A percentile compares a stretch with the other conserved stretches of the same genome.
These are phyloP conservation scores for Venustampulla echinocandica DNA, from an alignment of 495 filamentous ascomycete genomes.

Conservation along the genomic window DNA sequence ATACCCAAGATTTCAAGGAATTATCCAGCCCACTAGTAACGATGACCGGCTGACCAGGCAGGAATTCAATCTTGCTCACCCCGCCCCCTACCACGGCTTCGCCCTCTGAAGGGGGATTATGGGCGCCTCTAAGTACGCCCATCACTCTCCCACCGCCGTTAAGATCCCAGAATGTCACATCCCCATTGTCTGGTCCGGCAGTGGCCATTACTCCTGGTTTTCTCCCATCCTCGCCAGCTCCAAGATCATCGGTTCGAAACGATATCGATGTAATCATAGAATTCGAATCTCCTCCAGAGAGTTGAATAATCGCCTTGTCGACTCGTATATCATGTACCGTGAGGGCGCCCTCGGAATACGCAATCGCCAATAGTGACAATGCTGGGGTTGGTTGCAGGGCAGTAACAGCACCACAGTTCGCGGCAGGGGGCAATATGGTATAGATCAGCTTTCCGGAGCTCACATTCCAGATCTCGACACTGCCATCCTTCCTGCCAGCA, in stretches of 20 bases:
- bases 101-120: conserved; percentile 55
- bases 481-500: conserved; percentile 75
- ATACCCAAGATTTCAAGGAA: conserved; percentile 89
- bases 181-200: conserved; percentile 58
- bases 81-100: conserved; percentile 38
- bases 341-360: conserved; percentile 69
- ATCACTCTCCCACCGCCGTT: conserved; percentile 75
- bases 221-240: conserved; percentile 79
- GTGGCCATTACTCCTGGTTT: conserved; percentile 82
- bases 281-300: conserved; percentile 51
- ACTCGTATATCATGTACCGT: conserved; percentile 71
- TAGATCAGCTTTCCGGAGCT: conserved; percentile 84
- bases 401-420: conserved; percentile 64
- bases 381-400: conserved; percentile 75
- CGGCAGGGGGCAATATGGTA: conserved; percentile 62
- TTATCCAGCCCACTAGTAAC: conserved; percentile 90
- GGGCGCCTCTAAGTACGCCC: conserved; percentile 75
- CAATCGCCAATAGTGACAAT: conserved; percentile 78
- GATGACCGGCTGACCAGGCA: conserved; percentile 83
- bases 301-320: conserved; percentile 57
- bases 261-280: conserved; percentile 68
- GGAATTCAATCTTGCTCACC: conserved; percentile 75
- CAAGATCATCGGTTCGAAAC: conserved; percentile 85
- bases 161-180: conserved; percentile 93
- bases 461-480: conserved; percentile 94